A percentile compares a stretch with the other conserved stretches of the same genome.
phyloP scores from a whole-genome alignment of 768 basidiomycete genomes.

The Panaeolus papilionaceus region DNA sequence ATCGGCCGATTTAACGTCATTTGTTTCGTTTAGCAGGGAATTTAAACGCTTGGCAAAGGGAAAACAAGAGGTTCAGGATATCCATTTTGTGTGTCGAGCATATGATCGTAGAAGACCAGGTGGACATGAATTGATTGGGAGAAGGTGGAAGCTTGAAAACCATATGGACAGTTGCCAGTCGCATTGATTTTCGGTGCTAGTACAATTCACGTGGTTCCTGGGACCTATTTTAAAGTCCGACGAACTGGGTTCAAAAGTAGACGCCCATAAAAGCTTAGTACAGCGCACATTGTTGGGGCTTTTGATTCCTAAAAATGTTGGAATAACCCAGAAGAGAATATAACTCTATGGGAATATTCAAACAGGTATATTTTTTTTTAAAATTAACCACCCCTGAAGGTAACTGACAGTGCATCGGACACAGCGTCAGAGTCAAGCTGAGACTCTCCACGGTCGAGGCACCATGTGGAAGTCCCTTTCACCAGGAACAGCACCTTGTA shows the following conservation, averaged over 20 bases:
- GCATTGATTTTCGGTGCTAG: neutral
- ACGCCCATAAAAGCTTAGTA: conserved; percentile 2
- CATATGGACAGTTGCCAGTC: neutral
- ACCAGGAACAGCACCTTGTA: too few species aligned
- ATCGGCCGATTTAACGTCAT: neutral
- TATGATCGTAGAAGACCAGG: conserved; percentile 10
- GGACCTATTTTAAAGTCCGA: conserved; percentile 1
- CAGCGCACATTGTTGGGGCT: too few species aligned
- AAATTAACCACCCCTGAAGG: too few species aligned
- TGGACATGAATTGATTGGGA: conserved; percentile 1
- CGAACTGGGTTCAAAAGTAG: conserved; percentile 2
- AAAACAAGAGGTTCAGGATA: neutral
- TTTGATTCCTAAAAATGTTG: too few species aligned
- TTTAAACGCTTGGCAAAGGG: neutral
- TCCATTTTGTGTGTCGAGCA: neutral
- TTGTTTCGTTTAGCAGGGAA: neutral
- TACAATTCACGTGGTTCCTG: neutral
- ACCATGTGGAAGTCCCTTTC: too few species aligned
- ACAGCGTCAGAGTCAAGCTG: too few species aligned
- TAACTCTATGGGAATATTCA: too few species aligned
- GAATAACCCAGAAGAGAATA: too few species aligned
- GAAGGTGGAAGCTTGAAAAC: conserved; percentile 6
- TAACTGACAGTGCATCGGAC: too few species aligned
- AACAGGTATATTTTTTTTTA: too few species aligned
- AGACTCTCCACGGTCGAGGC: too few species aligned